Percentiles rank a stretch among this genome's conserved stretches.
Conservation (phyloP, 2,329 filamentous ascomycete species). For the Akanthomyces muscarius region DNA sequence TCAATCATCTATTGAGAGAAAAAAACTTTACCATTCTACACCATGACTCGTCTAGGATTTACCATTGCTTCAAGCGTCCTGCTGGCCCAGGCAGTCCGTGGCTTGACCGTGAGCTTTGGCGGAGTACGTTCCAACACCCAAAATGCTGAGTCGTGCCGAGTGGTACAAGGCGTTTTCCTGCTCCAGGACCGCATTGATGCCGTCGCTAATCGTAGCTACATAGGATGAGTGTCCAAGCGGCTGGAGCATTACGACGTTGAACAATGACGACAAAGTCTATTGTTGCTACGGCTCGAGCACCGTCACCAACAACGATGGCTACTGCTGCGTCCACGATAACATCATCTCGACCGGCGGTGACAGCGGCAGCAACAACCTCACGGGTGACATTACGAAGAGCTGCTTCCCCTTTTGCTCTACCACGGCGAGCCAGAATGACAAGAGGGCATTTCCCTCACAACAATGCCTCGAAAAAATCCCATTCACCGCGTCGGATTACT, state of each 20-base stretch:
- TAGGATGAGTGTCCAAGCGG: neutral
- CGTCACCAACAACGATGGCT: neutral
- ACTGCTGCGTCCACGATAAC: neutral
- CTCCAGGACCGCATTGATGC: neutral
- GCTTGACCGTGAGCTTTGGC: neutral
- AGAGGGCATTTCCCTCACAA: neutral
- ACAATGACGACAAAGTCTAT: neutral
- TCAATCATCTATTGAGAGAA: neutral
- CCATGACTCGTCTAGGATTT: neutral
- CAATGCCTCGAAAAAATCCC: conserved; percentile 1
- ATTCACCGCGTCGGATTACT: neutral
- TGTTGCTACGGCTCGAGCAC: neutral
- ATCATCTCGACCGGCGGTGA: neutral
- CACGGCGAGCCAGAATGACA: neutral
- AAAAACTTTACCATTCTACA: neutral
- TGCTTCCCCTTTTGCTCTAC: conserved; percentile 1
- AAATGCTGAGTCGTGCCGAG: neutral
- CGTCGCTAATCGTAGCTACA: neutral
- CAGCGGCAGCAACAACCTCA: neutral
- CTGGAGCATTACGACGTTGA: neutral
- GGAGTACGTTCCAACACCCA: neutral
- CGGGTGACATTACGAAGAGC: neutral
- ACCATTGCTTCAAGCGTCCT: neutral
- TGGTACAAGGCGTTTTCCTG: neutral
- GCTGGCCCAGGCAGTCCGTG: neutral